Evolutionary conservation across 2,329 filamentous ascomycete genomes (phyloP).

Genomic region (Pseudogymnoascus sp.): DNA sequence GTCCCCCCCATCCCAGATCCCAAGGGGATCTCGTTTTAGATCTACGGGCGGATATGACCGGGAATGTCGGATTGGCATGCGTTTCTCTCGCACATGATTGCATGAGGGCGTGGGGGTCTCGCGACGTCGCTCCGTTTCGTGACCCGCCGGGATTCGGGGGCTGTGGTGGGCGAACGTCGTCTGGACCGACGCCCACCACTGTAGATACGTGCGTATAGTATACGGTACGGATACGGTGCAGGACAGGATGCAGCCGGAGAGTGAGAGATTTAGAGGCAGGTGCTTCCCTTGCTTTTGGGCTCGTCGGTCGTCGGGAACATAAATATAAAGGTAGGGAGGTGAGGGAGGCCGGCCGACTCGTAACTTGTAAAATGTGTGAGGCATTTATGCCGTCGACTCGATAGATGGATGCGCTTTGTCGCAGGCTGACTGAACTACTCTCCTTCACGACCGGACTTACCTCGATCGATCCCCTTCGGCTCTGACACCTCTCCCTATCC

Average conservation of each 20-base stretch:
- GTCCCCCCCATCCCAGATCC: neutral
- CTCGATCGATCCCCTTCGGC: neutral
- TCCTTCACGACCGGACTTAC: neutral
- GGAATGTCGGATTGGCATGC: neutral
- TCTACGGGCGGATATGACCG: neutral
- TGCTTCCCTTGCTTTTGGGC: neutral
- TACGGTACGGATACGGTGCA: neutral
- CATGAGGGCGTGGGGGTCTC: constrained; percentile 1
- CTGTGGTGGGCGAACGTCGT: neutral
- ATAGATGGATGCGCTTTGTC: neutral
- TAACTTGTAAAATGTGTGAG: neutral
- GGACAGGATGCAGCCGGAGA: neutral
- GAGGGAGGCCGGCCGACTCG: neutral
- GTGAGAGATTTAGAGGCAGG: neutral
- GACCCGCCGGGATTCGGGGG: neutral
- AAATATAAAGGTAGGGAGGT: neutral
- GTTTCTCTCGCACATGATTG: neutral
- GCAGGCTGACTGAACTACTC: neutral
- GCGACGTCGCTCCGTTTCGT: neutral
- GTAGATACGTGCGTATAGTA: neutral
- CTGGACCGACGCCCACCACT: neutral
- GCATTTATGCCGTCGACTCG: neutral
- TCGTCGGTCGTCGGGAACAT: neutral
- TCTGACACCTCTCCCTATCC: neutral
- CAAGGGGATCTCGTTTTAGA: neutral